A percentile compares a stretch with the other conserved stretches of the same genome.
Conservation (phyloP, 1,139 yeast species). For the Debaryomyces nepalensis region DNA sequence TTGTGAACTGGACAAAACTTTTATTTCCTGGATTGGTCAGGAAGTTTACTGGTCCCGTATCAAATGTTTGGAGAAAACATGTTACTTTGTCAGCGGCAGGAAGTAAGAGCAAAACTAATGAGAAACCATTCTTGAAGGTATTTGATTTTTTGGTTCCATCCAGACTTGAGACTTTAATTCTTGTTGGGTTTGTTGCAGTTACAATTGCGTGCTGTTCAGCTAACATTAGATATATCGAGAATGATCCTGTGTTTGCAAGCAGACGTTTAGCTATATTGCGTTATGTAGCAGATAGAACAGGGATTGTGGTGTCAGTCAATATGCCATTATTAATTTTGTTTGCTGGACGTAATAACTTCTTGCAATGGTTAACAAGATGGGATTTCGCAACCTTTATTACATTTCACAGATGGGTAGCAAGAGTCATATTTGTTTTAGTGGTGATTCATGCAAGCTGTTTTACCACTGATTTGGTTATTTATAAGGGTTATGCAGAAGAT, state of each 20-base stretch:
- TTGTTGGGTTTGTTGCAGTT: conserved; percentile 48
- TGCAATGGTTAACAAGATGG: conserved; percentile 48
- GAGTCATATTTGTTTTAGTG: conserved; percentile 34
- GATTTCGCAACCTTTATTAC: conserved; percentile 40
- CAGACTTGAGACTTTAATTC: conserved; percentile 31
- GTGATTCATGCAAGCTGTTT: conserved; percentile 47
- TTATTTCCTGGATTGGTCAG: conserved; percentile 32
- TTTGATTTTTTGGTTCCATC: conserved; percentile 35
- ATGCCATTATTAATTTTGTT: conserved; percentile 43
- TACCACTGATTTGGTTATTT: conserved; percentile 24
- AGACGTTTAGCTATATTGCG: conserved; percentile 28
- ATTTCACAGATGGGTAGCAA: conserved; percentile 45
- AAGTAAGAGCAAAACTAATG: conserved; percentile 29
- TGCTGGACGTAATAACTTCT: conserved; percentile 50
- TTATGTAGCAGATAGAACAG: conserved; percentile 39
- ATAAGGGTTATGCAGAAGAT: too few species aligned
- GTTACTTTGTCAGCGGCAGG: conserved; percentile 37
- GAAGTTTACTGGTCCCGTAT: conserved; percentile 26
- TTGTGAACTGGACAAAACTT: conserved; percentile 45
- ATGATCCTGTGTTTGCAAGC: conserved; percentile 30
- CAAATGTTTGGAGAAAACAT: conserved; percentile 33
- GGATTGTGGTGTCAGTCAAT: conserved; percentile 34
- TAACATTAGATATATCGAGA: conserved; percentile 23
- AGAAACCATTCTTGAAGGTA: conserved; percentile 23
- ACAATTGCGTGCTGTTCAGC: conserved; percentile 42